phyloP scores from a whole-genome alignment of 1,139 yeast species.

The Blastobotrys capitulatus region DNA sequence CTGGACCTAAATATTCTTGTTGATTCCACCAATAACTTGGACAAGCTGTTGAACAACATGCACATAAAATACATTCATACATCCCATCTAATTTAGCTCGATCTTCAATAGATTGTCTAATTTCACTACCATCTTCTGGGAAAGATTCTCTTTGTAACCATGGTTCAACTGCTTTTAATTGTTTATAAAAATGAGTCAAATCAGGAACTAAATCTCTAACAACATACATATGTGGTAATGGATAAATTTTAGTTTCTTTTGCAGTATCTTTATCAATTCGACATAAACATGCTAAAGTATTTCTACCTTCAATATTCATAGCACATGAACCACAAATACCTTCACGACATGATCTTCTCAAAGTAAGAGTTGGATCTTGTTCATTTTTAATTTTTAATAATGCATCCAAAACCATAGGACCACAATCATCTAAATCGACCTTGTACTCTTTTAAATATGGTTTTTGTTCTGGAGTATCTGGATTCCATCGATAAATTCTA shows the following conservation, averaged over 20 bases:
- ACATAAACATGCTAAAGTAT: conserved; percentile 95
- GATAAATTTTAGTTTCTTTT: conserved; percentile 83
- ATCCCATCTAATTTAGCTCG: conserved; percentile 95
- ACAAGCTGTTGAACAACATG: conserved; percentile 98
- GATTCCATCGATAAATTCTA: conserved; percentile 97
- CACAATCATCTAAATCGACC: conserved; percentile 84
- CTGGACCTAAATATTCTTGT: conserved; percentile 97
- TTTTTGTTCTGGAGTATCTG: conserved; percentile 91
- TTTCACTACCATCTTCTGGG: conserved; percentile 91
- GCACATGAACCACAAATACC: conserved; percentile 99
- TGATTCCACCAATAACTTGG: conserved; percentile 99
- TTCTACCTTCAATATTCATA: conserved; percentile 97
- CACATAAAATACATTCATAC: conserved; percentile 97
- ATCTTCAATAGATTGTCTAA: conserved; percentile 85
- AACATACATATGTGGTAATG: conserved; percentile 97
- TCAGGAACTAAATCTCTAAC: conserved; percentile 98
- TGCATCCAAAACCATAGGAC: conserved; percentile 98
- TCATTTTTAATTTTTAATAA: conserved; percentile 91
- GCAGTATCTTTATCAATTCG: conserved; percentile 76
- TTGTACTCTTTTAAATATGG: conserved; percentile 82
- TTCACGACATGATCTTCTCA: conserved; percentile 98
- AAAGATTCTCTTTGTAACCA: conserved; percentile 77
- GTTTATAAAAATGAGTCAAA: conserved; percentile 95
- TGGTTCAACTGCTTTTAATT: conserved; percentile 97
- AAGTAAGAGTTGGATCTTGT: conserved; percentile 90